Evolutionary conservation across 306 rosid genomes (phyloP), one percentile per base, ranked within the genome.

Genomic region (Hylodesmum podocarpum): DNA sequence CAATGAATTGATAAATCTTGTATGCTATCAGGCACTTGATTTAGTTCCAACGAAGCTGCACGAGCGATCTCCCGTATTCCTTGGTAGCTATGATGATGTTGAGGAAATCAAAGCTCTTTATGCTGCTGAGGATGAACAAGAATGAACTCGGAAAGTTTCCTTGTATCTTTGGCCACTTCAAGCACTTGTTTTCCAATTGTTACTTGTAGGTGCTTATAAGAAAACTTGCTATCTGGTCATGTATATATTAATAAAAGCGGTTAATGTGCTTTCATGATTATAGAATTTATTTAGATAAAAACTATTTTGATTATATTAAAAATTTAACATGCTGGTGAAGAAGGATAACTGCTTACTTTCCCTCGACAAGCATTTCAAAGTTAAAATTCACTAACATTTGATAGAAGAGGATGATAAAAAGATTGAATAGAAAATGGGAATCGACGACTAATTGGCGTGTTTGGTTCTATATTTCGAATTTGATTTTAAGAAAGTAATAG

Each of bases 61-160:
- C 57, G 94, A 94, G 79, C 77, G 97, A 65, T 94, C 97, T 68
- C 97, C 98, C 1, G 82, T 89, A 72, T 88, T 94, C 82, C 97
- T 94, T 15, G 98, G 98, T 18, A 94, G 98, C 83, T 87, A 86
- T 65, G 97, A 91, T 71, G 97, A 94, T 72, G 87, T 94, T 13
- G 98, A 91, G 82, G 97, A 91, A 81, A 88, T 91, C 86, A 94
- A 86, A 70, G 89, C 89, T 13, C 91, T 94, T 50, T 91, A 90
- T 55, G 97, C 91, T 67, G 90, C 91, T 44, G 90, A 76, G 73
- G 80, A 22, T n/a, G 43, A 76, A 73, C 64, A 82, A 86, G 28
- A 83, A 81, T 59, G 77, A 76, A 21, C 47, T 13, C 50, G 61
- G 11, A 73, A 58, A 28, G 21, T n/a, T 21, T 14, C 37, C 49